Evolutionary conservation across 257 asterid species (phyloP).

Genomic region (Fraxinus cuspidata): DNA sequence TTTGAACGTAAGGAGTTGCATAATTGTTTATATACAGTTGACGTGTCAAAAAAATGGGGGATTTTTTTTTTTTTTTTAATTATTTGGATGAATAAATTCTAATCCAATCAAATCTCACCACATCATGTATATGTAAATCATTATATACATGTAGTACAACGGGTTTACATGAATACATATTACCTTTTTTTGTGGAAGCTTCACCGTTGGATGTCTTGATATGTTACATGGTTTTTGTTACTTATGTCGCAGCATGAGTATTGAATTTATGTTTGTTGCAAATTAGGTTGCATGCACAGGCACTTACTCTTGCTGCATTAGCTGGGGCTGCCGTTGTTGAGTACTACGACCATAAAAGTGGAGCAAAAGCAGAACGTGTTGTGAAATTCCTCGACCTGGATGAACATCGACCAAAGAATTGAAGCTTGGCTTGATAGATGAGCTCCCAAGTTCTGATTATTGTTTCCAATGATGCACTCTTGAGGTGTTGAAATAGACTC

Average conservation of each 20-base stretch:
- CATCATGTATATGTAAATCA: no score
- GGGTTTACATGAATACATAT: background rate
- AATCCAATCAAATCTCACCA: no score
- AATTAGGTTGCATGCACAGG: conserved; percentile 92
- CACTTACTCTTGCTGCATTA: conserved; percentile 83
- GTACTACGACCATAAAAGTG: conserved; percentile 76
- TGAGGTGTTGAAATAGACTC: background rate
- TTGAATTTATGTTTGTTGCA: conserved; percentile 14
- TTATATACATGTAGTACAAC: no score
- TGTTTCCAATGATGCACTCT: background rate
- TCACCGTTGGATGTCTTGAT: no score
- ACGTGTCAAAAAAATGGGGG: no score
- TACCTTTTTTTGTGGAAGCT: no score
- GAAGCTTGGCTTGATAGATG: conserved; percentile 18
- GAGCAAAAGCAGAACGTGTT: conserved; percentile 72
- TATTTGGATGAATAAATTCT: no score
- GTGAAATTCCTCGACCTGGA: conserved; percentile 69
- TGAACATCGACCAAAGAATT: conserved; percentile 46
- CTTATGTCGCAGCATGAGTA: background rate
- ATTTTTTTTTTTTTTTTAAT: no score
- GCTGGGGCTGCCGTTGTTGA: conserved; percentile 79
- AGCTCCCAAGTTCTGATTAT: background rate
- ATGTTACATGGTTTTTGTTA: background rate
- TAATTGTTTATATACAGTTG: no score
- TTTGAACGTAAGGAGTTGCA: no score